Conservation (phyloP, 176 grass and related monocot species). For the Dactylis glomerata region DNA sequence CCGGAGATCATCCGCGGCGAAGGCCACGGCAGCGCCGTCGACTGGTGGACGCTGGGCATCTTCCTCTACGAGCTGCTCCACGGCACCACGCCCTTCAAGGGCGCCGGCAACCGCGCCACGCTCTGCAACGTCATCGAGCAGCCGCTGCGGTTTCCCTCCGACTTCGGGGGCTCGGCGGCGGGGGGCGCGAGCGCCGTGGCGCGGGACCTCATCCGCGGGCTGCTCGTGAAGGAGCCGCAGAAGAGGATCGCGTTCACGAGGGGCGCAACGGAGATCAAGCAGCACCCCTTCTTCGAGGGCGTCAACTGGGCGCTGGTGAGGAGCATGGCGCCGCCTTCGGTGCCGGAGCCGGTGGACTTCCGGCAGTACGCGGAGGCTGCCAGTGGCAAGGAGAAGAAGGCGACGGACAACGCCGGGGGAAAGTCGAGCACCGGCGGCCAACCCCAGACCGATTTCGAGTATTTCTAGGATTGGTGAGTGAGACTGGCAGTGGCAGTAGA, state of each 20-base stretch:
- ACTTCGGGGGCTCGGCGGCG: neutral
- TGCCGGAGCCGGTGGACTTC: slow-evolving; percentile 32
- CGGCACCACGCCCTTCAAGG: slow-evolving; percentile 72
- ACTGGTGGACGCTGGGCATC: slow-evolving; percentile 87
- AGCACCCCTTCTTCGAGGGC: slow-evolving; percentile 36
- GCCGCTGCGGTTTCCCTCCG: slow-evolving; percentile 51
- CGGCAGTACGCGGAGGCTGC: slow-evolving; percentile 9
- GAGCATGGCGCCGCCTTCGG: slow-evolving; percentile 14
- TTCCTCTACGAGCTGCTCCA: slow-evolving; percentile 69
- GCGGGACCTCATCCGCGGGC: slow-evolving; percentile 27
- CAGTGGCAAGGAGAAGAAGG: slow-evolving; percentile 16
- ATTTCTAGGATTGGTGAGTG: slow-evolving; percentile 12
- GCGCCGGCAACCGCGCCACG: slow-evolving; percentile 67
- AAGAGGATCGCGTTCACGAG: slow-evolving; percentile 27
- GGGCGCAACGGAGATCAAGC: slow-evolving; percentile 37
- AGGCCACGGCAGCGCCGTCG: slow-evolving; percentile 71
- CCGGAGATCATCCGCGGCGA: slow-evolving; percentile 81
- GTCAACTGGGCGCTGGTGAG: slow-evolving; percentile 38
- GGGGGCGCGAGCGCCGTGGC: neutral
- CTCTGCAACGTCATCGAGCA: slow-evolving; percentile 77
- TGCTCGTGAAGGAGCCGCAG: slow-evolving; percentile 34
- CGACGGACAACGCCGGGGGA: neutral
- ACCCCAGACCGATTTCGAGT: neutral
- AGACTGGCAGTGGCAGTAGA: neutral
- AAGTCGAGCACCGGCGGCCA: slow-evolving; percentile 16